Conservation (phyloP, 495 filamentous ascomycete species). For the Clavariopsis aquatica region DNA sequence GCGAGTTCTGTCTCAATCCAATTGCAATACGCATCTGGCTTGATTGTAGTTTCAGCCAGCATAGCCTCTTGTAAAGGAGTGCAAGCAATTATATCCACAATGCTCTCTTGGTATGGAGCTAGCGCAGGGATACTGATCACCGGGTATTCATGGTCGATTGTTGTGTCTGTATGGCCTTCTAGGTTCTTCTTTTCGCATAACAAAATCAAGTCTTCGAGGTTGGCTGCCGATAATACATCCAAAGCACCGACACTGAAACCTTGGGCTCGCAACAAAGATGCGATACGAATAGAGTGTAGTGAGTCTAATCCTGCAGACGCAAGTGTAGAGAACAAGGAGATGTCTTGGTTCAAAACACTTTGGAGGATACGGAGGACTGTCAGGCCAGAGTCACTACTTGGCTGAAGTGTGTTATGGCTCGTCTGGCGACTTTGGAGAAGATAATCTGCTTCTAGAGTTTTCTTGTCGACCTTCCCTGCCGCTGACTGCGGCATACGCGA, state of each 20-base stretch:
- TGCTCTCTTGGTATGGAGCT: conserved; percentile 5
- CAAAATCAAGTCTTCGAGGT: conserved; percentile 8
- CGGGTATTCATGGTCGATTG: conserved; percentile 18
- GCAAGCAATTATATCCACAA: conserved; percentile 60
- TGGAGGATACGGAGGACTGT: conserved; percentile 53
- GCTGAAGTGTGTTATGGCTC: conserved; percentile 13
- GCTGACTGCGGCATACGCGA: conserved; percentile 65
- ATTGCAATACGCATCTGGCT: conserved; percentile 67
- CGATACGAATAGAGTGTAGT: conserved; percentile 66
- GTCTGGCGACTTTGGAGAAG: conserved; percentile 20
- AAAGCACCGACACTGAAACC: conserved; percentile 56
- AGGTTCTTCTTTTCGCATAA: conserved; percentile 5
- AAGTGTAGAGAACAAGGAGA: conserved; percentile 51
- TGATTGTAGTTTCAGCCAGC: conserved; percentile 65
- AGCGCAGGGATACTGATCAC: conserved; percentile 6
- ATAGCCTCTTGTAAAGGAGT: conserved; percentile 76
- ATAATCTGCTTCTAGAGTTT: conserved; percentile 61
- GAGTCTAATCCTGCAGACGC: conserved; percentile 68
- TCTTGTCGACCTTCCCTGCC: conserved; percentile 79
- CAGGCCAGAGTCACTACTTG: conserved; percentile 28
- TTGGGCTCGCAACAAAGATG: conserved; percentile 56
- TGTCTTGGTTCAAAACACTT: conserved; percentile 50
- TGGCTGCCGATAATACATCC: conserved; percentile 55
- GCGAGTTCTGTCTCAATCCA: conserved; percentile 59
- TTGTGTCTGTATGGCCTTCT: not conserved